Evolutionary conservation across 2,329 filamentous ascomycete species (phyloP).

Genomic region (Pseudocercospora pini-densiflorae): DNA sequence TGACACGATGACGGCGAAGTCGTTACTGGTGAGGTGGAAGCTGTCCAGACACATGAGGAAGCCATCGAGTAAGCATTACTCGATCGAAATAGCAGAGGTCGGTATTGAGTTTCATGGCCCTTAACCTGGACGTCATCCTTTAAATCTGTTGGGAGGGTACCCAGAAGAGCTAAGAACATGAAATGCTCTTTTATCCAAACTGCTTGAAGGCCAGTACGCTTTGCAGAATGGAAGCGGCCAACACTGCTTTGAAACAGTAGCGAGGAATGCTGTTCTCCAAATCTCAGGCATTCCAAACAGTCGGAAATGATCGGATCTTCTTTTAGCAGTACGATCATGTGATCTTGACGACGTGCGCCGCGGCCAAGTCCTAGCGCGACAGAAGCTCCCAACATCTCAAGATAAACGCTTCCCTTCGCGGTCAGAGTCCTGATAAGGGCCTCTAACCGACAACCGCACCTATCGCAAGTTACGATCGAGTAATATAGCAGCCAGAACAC

Average conservation of each 20-base stretch:
- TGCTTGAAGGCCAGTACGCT: neutral
- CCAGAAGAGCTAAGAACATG: neutral
- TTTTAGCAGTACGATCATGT: neutral
- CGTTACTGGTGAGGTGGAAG: neutral
- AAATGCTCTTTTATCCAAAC: neutral
- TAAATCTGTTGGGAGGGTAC: neutral
- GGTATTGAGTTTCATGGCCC: constrained; percentile 4
- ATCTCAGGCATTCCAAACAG: neutral
- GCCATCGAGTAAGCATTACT: constrained; percentile 31
- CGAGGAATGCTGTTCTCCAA: neutral
- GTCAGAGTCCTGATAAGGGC: neutral
- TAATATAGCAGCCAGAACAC: constrained; percentile 1
- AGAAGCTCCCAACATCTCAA: neutral
- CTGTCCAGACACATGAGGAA: neutral
- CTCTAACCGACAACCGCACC: neutral
- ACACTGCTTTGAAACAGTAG: too few relatives aligned
- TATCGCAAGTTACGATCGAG: constrained; percentile 28
- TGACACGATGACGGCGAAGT: neutral
- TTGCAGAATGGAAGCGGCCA: neutral
- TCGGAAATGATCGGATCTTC: neutral
- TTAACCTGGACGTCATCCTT: neutral
- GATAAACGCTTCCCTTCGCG: neutral
- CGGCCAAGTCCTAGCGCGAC: neutral
- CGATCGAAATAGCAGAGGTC: constrained; percentile 22
- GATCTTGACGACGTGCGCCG: neutral